Conservation (phyloP, 225 moss, liverwort and hornwort genomes). For the Antitrichia curtipendula region DNA sequence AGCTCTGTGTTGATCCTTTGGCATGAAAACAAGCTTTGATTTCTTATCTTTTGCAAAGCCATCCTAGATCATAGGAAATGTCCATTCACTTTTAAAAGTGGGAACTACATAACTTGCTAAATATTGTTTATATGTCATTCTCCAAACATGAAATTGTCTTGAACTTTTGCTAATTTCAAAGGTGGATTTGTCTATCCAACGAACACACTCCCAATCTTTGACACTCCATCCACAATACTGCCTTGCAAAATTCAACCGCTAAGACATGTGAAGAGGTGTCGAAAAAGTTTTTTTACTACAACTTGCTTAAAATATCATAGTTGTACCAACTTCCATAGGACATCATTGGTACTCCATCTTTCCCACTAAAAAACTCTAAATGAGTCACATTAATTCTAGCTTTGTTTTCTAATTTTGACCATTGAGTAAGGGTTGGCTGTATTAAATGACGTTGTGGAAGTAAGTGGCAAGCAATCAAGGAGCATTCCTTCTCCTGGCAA, state of each 20-base stretch:
- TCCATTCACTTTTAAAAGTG: neutral
- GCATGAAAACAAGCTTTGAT: neutral
- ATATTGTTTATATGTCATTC: neutral
- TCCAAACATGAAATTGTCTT: neutral
- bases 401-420: too few relatives aligned
- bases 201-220: neutral
- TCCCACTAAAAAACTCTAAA: too few relatives aligned
- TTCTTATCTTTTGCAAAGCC: neutral
- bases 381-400: too few relatives aligned
- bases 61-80: neutral
- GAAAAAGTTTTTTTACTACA: too few relatives aligned
- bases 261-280: too few relatives aligned
- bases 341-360: too few relatives aligned
- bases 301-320: fast-evolving
- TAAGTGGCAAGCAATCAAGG: too few relatives aligned
- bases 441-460: too few relatives aligned
- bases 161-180: neutral
- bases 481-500: too few relatives aligned
- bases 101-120: neutral
- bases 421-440: too few relatives aligned
- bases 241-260: neutral
- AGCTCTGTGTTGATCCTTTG: fast-evolving
- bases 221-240: neutral
- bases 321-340: too few relatives aligned
- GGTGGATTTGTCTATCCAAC: neutral